Percentiles rank a stretch among this genome's conserved stretches.
phyloP scores from a whole-genome alignment of 148 eudicot genomes.

The Hydrangea macrophylla region DNA sequence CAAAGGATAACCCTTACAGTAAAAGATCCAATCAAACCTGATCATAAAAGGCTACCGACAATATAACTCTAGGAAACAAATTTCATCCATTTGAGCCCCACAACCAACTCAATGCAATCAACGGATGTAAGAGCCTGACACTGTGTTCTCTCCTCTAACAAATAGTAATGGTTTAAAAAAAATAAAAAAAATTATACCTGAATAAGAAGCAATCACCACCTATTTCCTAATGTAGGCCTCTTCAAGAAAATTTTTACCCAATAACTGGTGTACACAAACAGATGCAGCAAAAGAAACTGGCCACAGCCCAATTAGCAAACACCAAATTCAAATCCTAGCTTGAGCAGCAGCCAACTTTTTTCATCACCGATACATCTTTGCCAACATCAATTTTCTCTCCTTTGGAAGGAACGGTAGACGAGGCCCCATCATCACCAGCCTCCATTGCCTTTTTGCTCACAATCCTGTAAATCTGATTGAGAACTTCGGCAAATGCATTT shows the following conservation, averaged over 20 bases:
- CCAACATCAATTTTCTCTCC: constrained; percentile 67
- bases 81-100: not conserved
- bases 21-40: too few relatives aligned
- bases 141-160: constrained; percentile 1
- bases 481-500: constrained; percentile 54
- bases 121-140: not conserved
- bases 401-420: constrained; percentile 39
- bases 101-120: constrained; percentile 4
- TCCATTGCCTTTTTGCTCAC: constrained; percentile 74
- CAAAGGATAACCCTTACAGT: too few relatives aligned
- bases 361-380: constrained; percentile 62
- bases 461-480: constrained; percentile 58
- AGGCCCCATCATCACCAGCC: constrained; percentile 44
- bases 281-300: constrained; percentile 17
- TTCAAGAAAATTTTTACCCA: constrained; percentile 29
- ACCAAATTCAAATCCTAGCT: constrained; percentile 18
- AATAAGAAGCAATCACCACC: not conserved
- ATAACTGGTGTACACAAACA: constrained; percentile 19
- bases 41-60: too few relatives aligned
- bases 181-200: constrained; percentile 4
- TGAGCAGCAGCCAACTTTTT: constrained; percentile 66
- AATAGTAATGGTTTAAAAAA: not conserved
- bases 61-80: too few relatives aligned
- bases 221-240: constrained; percentile 17
- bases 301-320: constrained; percentile 3